Conservation (phyloP, 192 early-diverging fungal genomes). For the Allomyces macrogynus region DNA sequence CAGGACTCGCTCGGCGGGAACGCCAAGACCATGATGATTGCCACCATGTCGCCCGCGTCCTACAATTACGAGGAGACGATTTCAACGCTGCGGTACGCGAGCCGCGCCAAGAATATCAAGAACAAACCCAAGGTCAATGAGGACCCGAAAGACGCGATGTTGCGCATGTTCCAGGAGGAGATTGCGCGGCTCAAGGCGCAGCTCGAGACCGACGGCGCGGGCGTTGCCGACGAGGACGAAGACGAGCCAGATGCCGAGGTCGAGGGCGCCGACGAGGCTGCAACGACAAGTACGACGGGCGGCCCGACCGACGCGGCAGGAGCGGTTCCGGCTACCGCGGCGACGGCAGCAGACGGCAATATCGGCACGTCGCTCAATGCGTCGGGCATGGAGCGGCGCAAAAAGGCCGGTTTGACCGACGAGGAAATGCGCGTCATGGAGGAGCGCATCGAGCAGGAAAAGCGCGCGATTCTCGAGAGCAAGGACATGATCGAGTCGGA, state of each 20-base stretch:
- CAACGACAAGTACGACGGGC: not conserved
- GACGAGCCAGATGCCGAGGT: slow-evolving; percentile 29
- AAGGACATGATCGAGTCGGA: slow-evolving; percentile 37
- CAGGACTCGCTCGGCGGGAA: slow-evolving; percentile 46
- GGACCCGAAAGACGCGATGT: slow-evolving; percentile 47
- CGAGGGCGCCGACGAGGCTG: slow-evolving; percentile 19
- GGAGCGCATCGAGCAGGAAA: slow-evolving; percentile 27
- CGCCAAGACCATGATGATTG: slow-evolving; percentile 43
- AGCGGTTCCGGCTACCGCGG: not conserved
- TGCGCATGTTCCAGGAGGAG: slow-evolving; percentile 44
- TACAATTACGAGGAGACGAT: slow-evolving; percentile 47
- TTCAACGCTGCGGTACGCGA: slow-evolving; percentile 39
- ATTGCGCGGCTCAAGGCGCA: slow-evolving; percentile 32
- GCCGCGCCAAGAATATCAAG: slow-evolving; percentile 44
- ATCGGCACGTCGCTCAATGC: not conserved
- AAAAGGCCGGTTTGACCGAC: slow-evolving; percentile 10
- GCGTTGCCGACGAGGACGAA: slow-evolving; percentile 17
- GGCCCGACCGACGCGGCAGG: not conserved
- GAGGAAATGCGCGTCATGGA: slow-evolving; percentile 18
- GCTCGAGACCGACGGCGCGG: slow-evolving; percentile 23
- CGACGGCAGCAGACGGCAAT: slow-evolving; percentile 1
- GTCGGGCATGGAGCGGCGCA: not conserved
- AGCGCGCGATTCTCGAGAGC: slow-evolving; percentile 22
- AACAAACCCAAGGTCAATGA: slow-evolving; percentile 51
- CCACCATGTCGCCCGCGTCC: slow-evolving; percentile 34